Evolutionary conservation across 2,329 filamentous ascomycete species (phyloP).

Genomic region (Furcasterigmium sp.): DNA sequence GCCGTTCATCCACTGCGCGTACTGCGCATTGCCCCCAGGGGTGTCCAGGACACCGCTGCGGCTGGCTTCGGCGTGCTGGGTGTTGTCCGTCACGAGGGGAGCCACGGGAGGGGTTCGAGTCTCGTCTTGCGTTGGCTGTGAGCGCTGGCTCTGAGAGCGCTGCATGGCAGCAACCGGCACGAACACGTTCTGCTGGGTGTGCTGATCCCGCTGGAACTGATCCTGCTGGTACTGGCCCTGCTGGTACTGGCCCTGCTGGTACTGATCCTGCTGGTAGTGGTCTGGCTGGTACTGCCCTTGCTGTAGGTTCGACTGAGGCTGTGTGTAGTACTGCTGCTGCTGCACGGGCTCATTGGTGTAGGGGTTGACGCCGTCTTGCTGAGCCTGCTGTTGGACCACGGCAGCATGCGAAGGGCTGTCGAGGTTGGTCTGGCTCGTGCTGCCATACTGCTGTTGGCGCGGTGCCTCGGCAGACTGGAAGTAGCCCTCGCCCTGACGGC

Average conservation of each 20-base stretch:
- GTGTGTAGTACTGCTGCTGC: no score
- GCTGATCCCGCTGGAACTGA: neutral
- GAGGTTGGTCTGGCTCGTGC: slow-evolving; percentile 31
- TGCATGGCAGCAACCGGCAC: slow-evolving; percentile 4
- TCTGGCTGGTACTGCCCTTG: no score
- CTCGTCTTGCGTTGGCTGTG: neutral
- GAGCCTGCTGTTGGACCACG: slow-evolving; percentile 43
- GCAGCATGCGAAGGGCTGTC: slow-evolving; percentile 39
- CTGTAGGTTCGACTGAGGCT: no score
- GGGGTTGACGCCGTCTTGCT: slow-evolving; percentile 52
- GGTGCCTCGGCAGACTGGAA: neutral
- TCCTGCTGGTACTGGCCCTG: neutral
- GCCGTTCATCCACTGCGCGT: slow-evolving; percentile 10
- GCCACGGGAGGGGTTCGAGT: neutral
- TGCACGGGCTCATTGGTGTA: slow-evolving; percentile 43
- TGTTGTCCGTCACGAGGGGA: neutral
- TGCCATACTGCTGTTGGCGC: slow-evolving; percentile 1
- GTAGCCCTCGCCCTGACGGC: neutral
- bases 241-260: no score
- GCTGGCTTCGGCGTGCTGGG: neutral
- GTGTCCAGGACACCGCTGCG: slow-evolving; percentile 5
- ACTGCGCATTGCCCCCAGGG: slow-evolving; percentile 9
- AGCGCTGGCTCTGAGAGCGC: slow-evolving; percentile 4
- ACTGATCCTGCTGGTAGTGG: neutral
- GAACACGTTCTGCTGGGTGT: slow-evolving; percentile 2